phyloP scores from a whole-genome alignment of 495 filamentous ascomycete genomes.

The Neurospora sp. region DNA sequence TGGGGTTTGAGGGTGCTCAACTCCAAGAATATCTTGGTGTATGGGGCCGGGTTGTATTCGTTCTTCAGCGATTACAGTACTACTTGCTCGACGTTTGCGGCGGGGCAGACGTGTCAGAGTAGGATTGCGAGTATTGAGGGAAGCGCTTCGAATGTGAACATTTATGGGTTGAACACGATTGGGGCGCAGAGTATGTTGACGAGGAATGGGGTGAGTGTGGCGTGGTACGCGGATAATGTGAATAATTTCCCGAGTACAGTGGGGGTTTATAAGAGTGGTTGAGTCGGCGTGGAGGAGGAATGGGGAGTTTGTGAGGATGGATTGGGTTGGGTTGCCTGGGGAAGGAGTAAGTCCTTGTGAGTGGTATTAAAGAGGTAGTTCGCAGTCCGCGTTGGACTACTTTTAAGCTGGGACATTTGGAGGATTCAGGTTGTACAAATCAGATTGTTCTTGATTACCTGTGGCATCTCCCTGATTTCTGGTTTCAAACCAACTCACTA shows the following conservation, averaged over 20 bases:
- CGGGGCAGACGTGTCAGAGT: constrained; percentile 43
- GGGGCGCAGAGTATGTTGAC: constrained; percentile 38
- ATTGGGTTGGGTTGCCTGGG: background rate
- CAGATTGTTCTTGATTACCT: background rate
- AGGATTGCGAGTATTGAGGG: constrained; percentile 44
- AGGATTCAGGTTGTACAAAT: background rate
- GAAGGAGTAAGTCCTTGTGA: no score
- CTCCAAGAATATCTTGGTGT: constrained; percentile 49
- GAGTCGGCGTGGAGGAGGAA: background rate
- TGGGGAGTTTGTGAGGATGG: background rate
- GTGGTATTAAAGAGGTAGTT: background rate
- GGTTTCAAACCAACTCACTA: background rate
- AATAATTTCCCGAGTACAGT: constrained; percentile 37
- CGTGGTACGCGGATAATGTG: constrained; percentile 34
- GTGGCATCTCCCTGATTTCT: background rate
- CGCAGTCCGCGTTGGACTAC: background rate
- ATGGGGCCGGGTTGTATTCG: constrained; percentile 64
- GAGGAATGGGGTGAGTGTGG: constrained; percentile 27
- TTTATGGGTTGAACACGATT: constrained; percentile 48
- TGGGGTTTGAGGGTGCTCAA: constrained; percentile 59
- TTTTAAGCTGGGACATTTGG: background rate
- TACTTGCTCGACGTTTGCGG: constrained; percentile 30
- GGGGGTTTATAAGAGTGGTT: constrained; percentile 31
- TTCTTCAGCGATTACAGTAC: constrained; percentile 58
- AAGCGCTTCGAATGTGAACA: constrained; percentile 32